Percentiles rank a stretch among this genome's conserved stretches.
These are phyloP conservation scores for Aureobasidium sp. DNA, from an alignment of 2,329 filamentous ascomycete genomes.

Conservation along the genomic window DNA sequence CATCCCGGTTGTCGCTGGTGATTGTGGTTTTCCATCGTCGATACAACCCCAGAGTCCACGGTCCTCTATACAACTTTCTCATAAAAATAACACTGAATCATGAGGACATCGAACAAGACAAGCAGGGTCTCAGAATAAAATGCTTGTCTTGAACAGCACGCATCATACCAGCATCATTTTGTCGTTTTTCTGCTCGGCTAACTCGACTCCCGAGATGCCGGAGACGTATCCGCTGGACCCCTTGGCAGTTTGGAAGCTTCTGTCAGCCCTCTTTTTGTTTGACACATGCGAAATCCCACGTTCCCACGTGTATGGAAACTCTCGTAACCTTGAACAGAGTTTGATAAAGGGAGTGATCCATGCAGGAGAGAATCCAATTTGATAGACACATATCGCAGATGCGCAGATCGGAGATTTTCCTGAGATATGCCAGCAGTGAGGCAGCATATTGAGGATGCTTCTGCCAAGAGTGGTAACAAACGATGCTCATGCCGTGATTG, in stretches of 20 bases:
- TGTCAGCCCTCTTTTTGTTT: not conserved
- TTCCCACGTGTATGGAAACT: conserved; percentile 1
- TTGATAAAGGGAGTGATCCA: not conserved
- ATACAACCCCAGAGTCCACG: too few relatives aligned
- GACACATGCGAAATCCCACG: not conserved
- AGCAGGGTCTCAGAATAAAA: not conserved
- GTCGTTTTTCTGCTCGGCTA: not conserved
- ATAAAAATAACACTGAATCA: too few relatives aligned
- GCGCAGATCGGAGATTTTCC: not conserved
- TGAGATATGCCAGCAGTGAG: not conserved
- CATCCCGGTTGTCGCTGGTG: too few relatives aligned
- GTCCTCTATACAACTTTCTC: too few relatives aligned
- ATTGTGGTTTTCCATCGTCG: too few relatives aligned
- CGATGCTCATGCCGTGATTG: too few relatives aligned
- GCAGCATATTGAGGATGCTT: too few relatives aligned
- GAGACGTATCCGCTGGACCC: not conserved
- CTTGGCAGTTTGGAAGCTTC: not conserved
- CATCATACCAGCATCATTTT: not conserved
- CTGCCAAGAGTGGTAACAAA: not conserved
- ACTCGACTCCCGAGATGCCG: not conserved
- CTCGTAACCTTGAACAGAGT: not conserved
- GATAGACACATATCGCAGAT: not conserved
- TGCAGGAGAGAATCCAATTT: not conserved
- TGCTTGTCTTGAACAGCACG: not conserved
- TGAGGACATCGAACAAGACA: too few relatives aligned